Base-by-base conservation (phyloP, 2,329 filamentous ascomycete genomes). In the Pestalotiopsis sp. region DNA sequence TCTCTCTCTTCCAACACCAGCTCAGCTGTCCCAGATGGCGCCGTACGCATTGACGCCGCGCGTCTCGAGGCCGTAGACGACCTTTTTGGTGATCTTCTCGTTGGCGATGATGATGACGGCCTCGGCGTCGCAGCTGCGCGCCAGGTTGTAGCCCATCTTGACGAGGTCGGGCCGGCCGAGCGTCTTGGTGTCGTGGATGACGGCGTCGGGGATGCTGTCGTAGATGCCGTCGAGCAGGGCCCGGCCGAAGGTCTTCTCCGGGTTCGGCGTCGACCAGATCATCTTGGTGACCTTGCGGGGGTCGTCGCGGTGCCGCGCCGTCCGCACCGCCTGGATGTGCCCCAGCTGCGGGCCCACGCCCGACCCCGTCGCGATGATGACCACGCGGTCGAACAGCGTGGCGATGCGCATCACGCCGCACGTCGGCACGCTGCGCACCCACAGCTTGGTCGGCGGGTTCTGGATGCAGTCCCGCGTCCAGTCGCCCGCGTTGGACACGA, bases 81-180 rank as follows among this genome's bases (percentile, higher is more conserved):
- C 84, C 80, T 88, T 88, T 74, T 85, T 85, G 20, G 91, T 94
- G 41, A 93, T 85, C 68, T 80, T 85, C 68, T 90, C 88, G 76
- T 94, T 94, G 67, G 89, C 90, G 74, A 94, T 91, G 69, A 94
- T 86, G 75, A 93, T 90, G 49, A 94, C 90, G 2, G 91, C 92
- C 82, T 94, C 91, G 1, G 90, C 81, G 9, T 82, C 79, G 73
- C 87, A 90, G 52, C 85, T 84, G 61, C 89, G 81, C 13, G 82
- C 83, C 36, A 91, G 74, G 76, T 92, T 85, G 76, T 81, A 85
- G 4, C 81, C 81, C 78, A 84, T 83, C 61, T 76, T 72, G 13
- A 77, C 81, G n/a, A 87, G 78, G 70, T 93, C 87, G 2, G 89
- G 85, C 6, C 91, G 84, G 0, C 90, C 90, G 39, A 83, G 82